A percentile compares a stretch with the other conserved stretches of the same genome.
Evolutionary conservation across 2,329 filamentous ascomycete genomes (phyloP).

Genomic region (Ophiocordyceps camponoti-floridani): DNA sequence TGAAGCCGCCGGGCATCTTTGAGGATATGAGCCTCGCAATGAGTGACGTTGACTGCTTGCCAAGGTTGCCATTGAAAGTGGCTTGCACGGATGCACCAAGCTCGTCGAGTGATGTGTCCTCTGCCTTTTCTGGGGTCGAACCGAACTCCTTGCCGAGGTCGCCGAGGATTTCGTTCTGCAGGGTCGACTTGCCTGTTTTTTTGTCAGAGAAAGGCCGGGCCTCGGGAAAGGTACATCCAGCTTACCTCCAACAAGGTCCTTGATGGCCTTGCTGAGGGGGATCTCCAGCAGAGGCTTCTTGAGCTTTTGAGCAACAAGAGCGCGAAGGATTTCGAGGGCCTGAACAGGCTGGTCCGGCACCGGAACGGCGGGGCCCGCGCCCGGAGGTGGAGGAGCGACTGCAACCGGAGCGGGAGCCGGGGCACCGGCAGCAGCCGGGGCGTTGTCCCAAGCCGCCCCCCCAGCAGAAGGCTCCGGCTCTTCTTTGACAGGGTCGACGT

Average conservation of each 20-base stretch:
- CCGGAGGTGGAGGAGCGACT: constrained; percentile 42
- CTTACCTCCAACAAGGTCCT: constrained; percentile 92
- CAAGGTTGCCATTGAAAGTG: constrained; percentile 96
- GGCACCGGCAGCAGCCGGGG: constrained; percentile 27
- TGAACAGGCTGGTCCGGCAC: constrained; percentile 75
- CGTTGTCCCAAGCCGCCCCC: constrained; percentile 27
- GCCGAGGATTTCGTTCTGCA: constrained; percentile 96
- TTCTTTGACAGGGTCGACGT: constrained; percentile 86
- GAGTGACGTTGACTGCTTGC: constrained; percentile 87
- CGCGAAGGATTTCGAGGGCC: constrained; percentile 76
- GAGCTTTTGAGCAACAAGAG: constrained; percentile 88
- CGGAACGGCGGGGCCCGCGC: constrained; percentile 70
- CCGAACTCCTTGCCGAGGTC: constrained; percentile 97
- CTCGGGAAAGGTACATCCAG: constrained; percentile 4
- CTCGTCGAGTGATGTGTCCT: constrained; percentile 93
- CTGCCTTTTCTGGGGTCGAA: constrained; percentile 92
- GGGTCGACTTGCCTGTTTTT: constrained; percentile 72
- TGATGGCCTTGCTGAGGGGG: constrained; percentile 90
- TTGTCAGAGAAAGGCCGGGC: background rate
- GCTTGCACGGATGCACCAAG: constrained; percentile 89
- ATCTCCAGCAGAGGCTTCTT: constrained; percentile 87
- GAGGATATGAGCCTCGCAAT: constrained; percentile 92
- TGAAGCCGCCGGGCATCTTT: constrained; percentile 99
- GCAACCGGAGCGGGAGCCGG: constrained; percentile 37
- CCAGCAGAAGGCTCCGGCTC: constrained; percentile 50